Conservation (phyloP, 2,329 filamentous ascomycete genomes). For the Mollisia scopiformis region DNA sequence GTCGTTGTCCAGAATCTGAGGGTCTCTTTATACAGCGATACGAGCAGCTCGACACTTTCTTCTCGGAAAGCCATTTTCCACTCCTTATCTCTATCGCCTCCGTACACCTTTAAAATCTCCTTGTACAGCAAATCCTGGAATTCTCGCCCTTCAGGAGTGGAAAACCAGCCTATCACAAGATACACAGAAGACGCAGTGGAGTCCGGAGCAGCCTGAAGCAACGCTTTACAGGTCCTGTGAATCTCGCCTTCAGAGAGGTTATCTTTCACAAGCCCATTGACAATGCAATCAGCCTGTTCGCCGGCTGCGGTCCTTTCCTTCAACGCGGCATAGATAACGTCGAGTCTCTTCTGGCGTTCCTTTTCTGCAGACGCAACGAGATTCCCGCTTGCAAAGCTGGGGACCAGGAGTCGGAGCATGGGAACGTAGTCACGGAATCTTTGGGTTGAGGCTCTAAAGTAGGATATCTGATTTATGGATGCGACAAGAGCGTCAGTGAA, state of each 20-base stretch:
- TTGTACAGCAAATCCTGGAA: constrained; percentile 21
- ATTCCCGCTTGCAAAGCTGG: constrained; percentile 5
- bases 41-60: constrained; percentile 27
- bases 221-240: constrained; percentile 30
- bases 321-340: constrained; percentile 11
- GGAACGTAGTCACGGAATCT: constrained; percentile 31
- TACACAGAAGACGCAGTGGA: constrained; percentile 29
- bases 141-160: constrained; percentile 21
- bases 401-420: constrained; percentile 9
- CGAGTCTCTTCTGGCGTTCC: constrained; percentile 9
- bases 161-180: constrained; percentile 27
- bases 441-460: constrained; percentile 29
- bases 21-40: constrained; percentile 30
- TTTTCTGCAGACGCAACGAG: constrained; percentile 11
- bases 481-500: constrained; percentile 26
- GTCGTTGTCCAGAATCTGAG: constrained; percentile 27
- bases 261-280: constrained; percentile 19
- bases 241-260: constrained; percentile 28
- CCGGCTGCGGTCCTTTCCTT: constrained; percentile 11
- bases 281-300: constrained; percentile 15
- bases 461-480: constrained; percentile 28
- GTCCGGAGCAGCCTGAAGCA: constrained; percentile 31
- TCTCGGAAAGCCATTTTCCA: constrained; percentile 32
- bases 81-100: constrained; percentile 24
- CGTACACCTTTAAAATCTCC: constrained; percentile 26